Evolutionary conservation across 164 flowering plant genomes (phyloP), one percentile per base, ranked within the genome.

Genomic region (Kingdonia uniflora): DNA sequence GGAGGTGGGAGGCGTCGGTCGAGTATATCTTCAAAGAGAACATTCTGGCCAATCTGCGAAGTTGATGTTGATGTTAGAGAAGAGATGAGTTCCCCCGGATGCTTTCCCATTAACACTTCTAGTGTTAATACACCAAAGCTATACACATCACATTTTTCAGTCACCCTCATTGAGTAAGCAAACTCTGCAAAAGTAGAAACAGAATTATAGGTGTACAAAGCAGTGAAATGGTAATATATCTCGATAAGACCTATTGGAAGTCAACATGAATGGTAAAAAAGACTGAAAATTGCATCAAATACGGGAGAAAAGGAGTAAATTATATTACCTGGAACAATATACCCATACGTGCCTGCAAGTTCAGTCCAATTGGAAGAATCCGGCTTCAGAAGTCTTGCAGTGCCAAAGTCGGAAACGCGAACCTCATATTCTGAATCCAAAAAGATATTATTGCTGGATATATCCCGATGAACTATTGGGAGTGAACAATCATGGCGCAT

Each of bases 341-440:
- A 48, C 10, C 51, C 51, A 14, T 21, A 48, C 13, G 51, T 48
- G n/a, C 26, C n/a, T n/a, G n/a, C n/a, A n/a, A n/a, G n/a, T n/a
- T n/a, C 51, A 3, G 51, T 48, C 51, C 51, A 48, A 23, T 48
- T 48, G 29, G 14, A 48, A 48, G n/a, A n/a, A n/a, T n/a, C n/a
- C n/a, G n/a, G n/a, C n/a, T n/a, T n/a, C n/a, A n/a, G n/a, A n/a
- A n/a, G n/a, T n/a, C n/a, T n/a, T n/a, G n/a, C n/a, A n/a, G n/a
- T n/a, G n/a, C n/a, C n/a, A n/a, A n/a, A n/a, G 51, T 48, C 29
- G 6, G 51, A 20, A 23, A 48, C 29, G 23, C 13, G 8, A 6
- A 33, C 51, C 2, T 22, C 29, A 48, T 7, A 48, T 21, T 48
- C 29, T 8, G 33, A 23, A 22, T 48, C n/a, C n/a, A 48, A 23